Percentiles rank a stretch among this genome's conserved stretches.
phyloP scores from a whole-genome alignment of 2,329 filamentous ascomycete genomes.

The Pseudogymnoascus sp. region DNA sequence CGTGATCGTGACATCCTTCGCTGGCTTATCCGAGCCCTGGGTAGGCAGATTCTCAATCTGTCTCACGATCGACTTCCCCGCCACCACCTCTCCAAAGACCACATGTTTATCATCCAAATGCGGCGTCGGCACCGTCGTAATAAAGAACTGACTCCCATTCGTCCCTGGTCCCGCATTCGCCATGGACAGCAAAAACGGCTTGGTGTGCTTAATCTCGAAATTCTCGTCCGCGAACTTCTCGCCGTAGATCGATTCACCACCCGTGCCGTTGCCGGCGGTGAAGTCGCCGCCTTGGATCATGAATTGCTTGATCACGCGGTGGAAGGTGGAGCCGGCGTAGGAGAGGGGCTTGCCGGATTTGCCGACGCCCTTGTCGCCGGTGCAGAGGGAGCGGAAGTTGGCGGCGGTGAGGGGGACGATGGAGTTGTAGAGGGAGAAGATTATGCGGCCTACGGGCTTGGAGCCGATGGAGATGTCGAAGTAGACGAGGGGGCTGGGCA shows the following conservation, averaged over 20 bases:
- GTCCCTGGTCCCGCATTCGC: slow-evolving; percentile 93
- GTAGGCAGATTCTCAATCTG: slow-evolving; percentile 81
- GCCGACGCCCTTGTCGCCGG: slow-evolving; percentile 82
- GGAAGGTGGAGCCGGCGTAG: slow-evolving; percentile 90
- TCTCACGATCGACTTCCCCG: slow-evolving; percentile 83
- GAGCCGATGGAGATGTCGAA: slow-evolving; percentile 85
- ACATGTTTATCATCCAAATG: slow-evolving; percentile 96
- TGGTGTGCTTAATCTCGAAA: slow-evolving; percentile 84
- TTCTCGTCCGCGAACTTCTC: slow-evolving; percentile 97
- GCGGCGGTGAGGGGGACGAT: slow-evolving; percentile 91
- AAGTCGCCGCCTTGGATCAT: slow-evolving; percentile 99
- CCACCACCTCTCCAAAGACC: slow-evolving; percentile 89
- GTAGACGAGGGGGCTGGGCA: slow-evolving; percentile 48
- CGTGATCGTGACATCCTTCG: slow-evolving; percentile 60
- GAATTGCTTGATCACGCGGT: slow-evolving; percentile 96
- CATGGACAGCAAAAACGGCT: slow-evolving; percentile 92
- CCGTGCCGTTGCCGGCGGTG: slow-evolving; percentile 86
- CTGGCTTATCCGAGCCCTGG: slow-evolving; percentile 67
- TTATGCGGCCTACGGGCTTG: slow-evolving; percentile 64
- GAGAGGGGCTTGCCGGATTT: slow-evolving; percentile 76
- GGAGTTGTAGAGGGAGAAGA: slow-evolving; percentile 70
- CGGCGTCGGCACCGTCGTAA: slow-evolving; percentile 90
- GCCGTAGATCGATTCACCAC: slow-evolving; percentile 94
- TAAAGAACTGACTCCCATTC: slow-evolving; percentile 97
- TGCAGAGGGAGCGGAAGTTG: slow-evolving; percentile 92